Conservation (phyloP, 176 grass and related monocot species). For the Pontederia crassipes region DNA sequence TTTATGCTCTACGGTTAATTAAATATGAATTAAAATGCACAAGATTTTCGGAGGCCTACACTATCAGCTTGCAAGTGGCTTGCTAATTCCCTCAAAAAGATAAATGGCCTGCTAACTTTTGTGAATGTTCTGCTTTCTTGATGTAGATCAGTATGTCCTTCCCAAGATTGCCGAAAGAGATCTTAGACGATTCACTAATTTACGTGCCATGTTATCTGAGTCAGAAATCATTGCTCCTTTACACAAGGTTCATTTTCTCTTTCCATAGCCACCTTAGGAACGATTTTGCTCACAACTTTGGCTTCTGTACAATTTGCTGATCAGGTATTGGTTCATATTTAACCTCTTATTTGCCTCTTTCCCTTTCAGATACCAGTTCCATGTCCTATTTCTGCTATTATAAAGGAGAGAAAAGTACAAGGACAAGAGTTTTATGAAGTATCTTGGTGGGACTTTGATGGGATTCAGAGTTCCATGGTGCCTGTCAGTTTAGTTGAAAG, state of each 20-base stretch:
- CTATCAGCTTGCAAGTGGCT: neutral
- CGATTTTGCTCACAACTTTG: conserved; percentile 4
- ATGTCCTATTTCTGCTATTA: conserved; percentile 56
- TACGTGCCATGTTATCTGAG: conserved; percentile 45
- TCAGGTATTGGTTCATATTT: neutral
- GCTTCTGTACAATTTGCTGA: neutral
- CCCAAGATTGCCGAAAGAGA: conserved; percentile 96
- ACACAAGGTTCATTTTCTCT: conserved; percentile 17
- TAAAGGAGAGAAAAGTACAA: conserved; percentile 68
- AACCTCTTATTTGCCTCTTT: neutral
- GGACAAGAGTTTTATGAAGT: conserved; percentile 77
- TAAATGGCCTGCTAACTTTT: neutral
- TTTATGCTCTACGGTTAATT: neutral
- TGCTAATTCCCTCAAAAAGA: no score
- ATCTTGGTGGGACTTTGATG: conserved; percentile 61
- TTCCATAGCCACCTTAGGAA: conserved; percentile 3
- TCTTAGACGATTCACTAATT: conserved; percentile 70
- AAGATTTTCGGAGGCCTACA: neutral
- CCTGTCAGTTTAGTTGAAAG: conserved; percentile 64
- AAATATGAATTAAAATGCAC: neutral
- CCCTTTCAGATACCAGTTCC: conserved; percentile 60
- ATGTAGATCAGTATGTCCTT: conserved; percentile 84
- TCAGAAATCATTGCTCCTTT: conserved; percentile 33
- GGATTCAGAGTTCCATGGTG: conserved; percentile 49
- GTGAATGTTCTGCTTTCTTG: conserved; percentile 6